phyloP scores from a whole-genome alignment of 2,329 filamentous ascomycete genomes.

The Fusarium metavorans region DNA sequence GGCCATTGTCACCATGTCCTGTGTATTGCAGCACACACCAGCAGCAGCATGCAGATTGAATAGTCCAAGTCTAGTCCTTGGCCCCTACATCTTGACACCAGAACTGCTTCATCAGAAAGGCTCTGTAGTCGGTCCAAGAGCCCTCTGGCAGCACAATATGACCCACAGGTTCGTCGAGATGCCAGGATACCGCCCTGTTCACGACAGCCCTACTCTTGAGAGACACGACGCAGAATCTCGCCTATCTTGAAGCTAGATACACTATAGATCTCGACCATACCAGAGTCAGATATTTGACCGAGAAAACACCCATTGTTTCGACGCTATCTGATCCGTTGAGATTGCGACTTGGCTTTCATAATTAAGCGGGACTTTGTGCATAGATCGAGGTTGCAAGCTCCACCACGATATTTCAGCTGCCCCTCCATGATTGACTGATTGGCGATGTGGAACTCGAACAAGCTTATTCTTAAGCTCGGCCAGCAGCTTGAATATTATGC shows the following conservation, averaged over 20 bases:
- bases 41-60: neutral
- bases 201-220: neutral
- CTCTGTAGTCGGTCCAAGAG: neutral
- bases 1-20: neutral
- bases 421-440: neutral
- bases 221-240: conserved; percentile 7
- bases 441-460: conserved; percentile 14
- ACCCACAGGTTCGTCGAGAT: conserved; percentile 8
- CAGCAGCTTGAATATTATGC: neutral
- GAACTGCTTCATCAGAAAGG: neutral
- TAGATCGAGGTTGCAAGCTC: neutral
- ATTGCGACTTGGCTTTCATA: neutral
- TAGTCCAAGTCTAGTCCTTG: neutral
- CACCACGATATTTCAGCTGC: conserved; percentile 5
- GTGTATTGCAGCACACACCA: neutral
- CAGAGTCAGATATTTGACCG: neutral
- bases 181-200: conserved; percentile 2
- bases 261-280: conserved; percentile 10
- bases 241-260: conserved; percentile 28
- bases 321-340: conserved; percentile 7
- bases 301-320: neutral
- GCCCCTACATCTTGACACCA: neutral
- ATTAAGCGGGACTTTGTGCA: neutral
- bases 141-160: neutral
- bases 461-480: neutral